Evolutionary conservation across 305 asterid genomes (phyloP).

Genomic region (Rubia peregrina): DNA sequence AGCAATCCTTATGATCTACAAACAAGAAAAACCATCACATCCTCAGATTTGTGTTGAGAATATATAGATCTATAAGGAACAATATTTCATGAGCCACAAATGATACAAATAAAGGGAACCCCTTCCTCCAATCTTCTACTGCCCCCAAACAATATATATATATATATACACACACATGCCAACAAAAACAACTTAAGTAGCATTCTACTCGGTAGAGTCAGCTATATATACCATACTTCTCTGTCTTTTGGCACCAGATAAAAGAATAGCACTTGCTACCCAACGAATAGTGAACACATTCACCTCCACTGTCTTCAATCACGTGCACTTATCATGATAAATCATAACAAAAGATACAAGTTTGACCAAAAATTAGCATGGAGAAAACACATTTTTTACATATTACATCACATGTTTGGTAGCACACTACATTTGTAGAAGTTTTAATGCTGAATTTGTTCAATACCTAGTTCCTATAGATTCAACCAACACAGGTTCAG

Average conservation of each 20-base stretch:
- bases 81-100: neutral
- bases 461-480: no score
- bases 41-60: slow-evolving; percentile 10
- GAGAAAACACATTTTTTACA: neutral
- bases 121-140: neutral
- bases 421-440: neutral
- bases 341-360: neutral
- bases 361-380: neutral
- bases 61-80: neutral
- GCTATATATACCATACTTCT: no score
- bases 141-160: neutral
- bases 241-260: neutral
- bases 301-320: neutral
- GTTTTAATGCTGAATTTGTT: neutral
- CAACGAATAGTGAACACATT: neutral
- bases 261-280: neutral
- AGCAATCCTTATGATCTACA: slow-evolving; percentile 80
- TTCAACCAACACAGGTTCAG: no score
- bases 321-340: neutral
- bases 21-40: slow-evolving; percentile 25
- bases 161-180: neutral
- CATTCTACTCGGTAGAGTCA: no score
- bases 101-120: neutral
- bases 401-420: neutral
- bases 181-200: neutral